A percentile compares a stretch with the other conserved stretches of the same genome.
phyloP scores from a whole-genome alignment of 2,329 filamentous ascomycete species.

The Cephalotrichum gorgonifer region DNA sequence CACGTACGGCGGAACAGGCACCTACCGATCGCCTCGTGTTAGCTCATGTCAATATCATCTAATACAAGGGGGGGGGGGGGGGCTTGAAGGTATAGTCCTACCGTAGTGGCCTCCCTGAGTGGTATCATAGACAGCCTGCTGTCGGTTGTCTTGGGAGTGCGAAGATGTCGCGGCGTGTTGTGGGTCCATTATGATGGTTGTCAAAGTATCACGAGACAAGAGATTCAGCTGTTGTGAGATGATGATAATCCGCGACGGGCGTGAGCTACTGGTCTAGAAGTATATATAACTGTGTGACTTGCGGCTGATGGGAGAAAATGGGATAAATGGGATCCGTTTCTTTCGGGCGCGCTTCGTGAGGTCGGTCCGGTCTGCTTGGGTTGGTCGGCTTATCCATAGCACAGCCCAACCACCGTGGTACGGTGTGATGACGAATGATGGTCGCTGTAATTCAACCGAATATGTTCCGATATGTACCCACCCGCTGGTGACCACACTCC shows the following conservation, averaged over 20 bases:
- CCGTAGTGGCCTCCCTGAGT: constrained; percentile 69
- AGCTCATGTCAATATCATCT: background rate
- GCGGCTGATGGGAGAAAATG: background rate
- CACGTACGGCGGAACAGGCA: constrained; percentile 34
- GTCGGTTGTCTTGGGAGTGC: constrained; percentile 46
- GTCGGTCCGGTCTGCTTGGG: too few relatives aligned
- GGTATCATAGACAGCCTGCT: constrained; percentile 61
- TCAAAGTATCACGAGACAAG: constrained; percentile 4
- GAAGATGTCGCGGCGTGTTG: constrained; percentile 31
- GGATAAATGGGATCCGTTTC: background rate
- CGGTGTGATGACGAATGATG: background rate
- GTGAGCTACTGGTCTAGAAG: background rate
- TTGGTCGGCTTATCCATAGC: background rate
- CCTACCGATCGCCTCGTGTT: constrained; percentile 21
- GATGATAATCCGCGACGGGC: background rate
- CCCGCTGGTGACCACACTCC: too few relatives aligned
- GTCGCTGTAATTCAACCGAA: background rate
- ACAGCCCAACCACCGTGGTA: background rate
- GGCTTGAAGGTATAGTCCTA: constrained; percentile 38
- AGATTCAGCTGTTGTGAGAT: background rate
- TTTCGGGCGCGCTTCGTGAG: background rate
- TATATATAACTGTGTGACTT: constrained; percentile 20
- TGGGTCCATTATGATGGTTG: constrained; percentile 21
- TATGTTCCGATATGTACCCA: background rate
- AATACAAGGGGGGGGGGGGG: background rate